phyloP scores from a whole-genome alignment of 768 basidiomycete genomes.

The Boletus bicolor region DNA sequence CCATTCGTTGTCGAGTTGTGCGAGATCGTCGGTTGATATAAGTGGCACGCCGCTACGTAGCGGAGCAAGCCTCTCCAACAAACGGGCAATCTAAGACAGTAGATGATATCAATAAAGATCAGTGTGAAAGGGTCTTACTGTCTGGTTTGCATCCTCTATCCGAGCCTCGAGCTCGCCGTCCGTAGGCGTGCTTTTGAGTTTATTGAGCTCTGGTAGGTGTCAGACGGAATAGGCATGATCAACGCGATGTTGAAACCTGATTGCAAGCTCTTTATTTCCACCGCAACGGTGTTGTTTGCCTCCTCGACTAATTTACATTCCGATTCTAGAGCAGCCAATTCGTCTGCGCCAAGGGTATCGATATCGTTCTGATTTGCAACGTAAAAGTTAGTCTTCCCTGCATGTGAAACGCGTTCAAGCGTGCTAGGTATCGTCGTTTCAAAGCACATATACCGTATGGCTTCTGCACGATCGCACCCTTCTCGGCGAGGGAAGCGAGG shows the following conservation, averaged over 20 bases:
- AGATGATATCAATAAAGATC: conserved; percentile 3
- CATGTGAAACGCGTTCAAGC: background rate
- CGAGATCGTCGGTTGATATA: conserved; percentile 69
- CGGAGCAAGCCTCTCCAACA: conserved; percentile 52
- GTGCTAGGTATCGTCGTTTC: background rate
- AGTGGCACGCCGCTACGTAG: conserved; percentile 61
- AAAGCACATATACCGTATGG: conserved; percentile 58
- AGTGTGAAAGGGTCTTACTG: conserved; percentile 42
- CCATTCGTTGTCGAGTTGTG: conserved; percentile 71
- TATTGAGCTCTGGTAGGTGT: conserved; percentile 54
- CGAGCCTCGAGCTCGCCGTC: conserved; percentile 60
- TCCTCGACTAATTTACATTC: conserved; percentile 59
- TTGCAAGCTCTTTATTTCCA: conserved; percentile 48
- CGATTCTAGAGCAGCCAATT: conserved; percentile 55
- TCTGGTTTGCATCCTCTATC: conserved; percentile 46
- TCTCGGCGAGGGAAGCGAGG: conserved; percentile 76
- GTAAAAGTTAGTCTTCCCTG: conserved; percentile 85
- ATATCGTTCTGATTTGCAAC: conserved; percentile 79
- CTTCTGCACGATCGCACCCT: conserved; percentile 78
- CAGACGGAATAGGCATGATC: background rate
- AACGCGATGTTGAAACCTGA: conserved; percentile 18
- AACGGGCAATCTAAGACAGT: conserved; percentile 44
- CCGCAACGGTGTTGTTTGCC: conserved; percentile 49
- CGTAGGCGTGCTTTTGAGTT: conserved; percentile 63
- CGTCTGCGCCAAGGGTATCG: conserved; percentile 58